Conservation (phyloP, 768 basidiomycete species). For the Hygrophorus russula region DNA sequence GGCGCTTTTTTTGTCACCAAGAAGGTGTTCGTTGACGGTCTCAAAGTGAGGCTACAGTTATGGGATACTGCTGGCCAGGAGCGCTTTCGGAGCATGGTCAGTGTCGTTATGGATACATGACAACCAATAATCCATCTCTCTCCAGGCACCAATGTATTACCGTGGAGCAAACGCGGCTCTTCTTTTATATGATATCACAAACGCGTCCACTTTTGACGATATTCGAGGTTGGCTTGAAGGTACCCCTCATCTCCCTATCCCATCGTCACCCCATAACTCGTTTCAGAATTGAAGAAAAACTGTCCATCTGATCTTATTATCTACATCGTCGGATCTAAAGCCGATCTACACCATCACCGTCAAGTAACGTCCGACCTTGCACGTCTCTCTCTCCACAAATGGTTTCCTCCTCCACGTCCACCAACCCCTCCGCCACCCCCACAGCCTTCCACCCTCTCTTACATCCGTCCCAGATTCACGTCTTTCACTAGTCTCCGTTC, state of each 20-base stretch:
- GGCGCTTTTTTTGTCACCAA: conserved; percentile 92
- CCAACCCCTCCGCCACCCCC: conserved; percentile 57
- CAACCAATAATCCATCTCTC: conserved; percentile 5
- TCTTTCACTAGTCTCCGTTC: conserved; percentile 60
- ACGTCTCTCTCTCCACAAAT: conserved; percentile 71
- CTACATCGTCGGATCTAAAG: conserved; percentile 92
- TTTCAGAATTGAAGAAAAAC: conserved; percentile 78
- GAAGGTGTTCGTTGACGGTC: conserved; percentile 76
- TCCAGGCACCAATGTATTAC: conserved; percentile 92
- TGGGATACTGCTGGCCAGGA: conserved; percentile 96
- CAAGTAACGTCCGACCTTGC: conserved; percentile 77
- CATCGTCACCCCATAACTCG: conserved; percentile 10
- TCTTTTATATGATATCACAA: conserved; percentile 92
- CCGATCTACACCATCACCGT: conserved; percentile 61
- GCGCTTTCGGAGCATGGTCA: conserved; percentile 81
- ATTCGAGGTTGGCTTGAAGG: conserved; percentile 89
- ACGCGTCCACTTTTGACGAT: conserved; percentile 79
- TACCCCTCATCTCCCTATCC: conserved; percentile 17
- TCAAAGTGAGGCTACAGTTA: conserved; percentile 77
- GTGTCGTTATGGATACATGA: conserved; percentile 13
- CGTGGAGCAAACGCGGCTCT: conserved; percentile 90
- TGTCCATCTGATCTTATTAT: conserved; percentile 83
- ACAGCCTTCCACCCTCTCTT: conserved; percentile 55
- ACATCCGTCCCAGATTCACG: conserved; percentile 70
- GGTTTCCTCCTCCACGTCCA: conserved; percentile 76